These are phyloP conservation scores for Plantago ovata DNA, from an alignment of 257 asterid genomes.

Conservation along the genomic window DNA sequence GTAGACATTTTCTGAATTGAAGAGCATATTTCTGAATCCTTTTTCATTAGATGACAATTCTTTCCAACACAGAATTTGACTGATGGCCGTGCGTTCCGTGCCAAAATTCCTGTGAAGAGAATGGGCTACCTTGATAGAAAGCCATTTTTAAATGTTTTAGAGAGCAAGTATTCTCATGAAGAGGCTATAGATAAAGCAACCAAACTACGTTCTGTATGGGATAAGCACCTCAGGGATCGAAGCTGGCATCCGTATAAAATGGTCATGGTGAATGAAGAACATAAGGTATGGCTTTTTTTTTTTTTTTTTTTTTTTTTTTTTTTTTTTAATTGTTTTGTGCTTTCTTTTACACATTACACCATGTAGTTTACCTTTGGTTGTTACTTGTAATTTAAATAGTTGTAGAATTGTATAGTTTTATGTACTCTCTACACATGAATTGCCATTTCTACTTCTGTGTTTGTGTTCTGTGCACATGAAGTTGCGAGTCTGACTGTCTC, in stretches of 20 bases:
- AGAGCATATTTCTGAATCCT: constrained; percentile 4
- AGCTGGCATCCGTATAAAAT: constrained; percentile 75
- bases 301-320: too few species aligned
- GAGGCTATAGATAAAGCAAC: constrained; percentile 34
- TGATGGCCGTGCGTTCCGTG: constrained; percentile 41
- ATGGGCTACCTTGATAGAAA: constrained; percentile 64
- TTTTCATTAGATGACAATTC: constrained; percentile 12
- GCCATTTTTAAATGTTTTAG: constrained; percentile 41
- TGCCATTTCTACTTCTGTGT: too few species aligned
- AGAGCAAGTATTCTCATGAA: constrained; percentile 33
- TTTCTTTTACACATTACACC: too few species aligned
- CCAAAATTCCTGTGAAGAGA: constrained; percentile 58
- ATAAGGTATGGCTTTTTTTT: constrained; percentile 60
- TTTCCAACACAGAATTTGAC: constrained; percentile 31
- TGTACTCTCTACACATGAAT: too few species aligned
- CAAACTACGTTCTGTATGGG: constrained; percentile 53
- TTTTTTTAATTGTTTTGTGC: too few species aligned
- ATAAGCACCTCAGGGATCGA: constrained; percentile 64
- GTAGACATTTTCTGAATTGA: constrained; percentile 5
- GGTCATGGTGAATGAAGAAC: constrained; percentile 41
- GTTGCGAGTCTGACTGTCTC: too few species aligned
- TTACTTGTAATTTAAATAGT: too few species aligned
- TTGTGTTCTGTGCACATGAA: too few species aligned
- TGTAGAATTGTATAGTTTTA: too few species aligned
- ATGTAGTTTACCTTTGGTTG: too few species aligned